phyloP scores from a whole-genome alignment of 2,329 filamentous ascomycete species.

The Fusarium caatingaense region DNA sequence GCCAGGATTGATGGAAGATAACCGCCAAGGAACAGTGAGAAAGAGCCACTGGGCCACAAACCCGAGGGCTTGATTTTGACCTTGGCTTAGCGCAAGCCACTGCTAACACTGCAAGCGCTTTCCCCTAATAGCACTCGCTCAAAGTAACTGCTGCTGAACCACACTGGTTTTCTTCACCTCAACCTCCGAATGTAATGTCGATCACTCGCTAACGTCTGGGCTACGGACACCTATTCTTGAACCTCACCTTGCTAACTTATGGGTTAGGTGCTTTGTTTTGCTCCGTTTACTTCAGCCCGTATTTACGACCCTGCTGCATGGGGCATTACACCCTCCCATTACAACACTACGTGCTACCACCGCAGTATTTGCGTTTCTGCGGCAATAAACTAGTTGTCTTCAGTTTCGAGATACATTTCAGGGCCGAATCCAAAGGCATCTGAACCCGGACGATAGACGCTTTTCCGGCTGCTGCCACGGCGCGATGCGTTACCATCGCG shows the following conservation, averaged over 20 bases:
- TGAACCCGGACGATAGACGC: slow-evolving; percentile 6
- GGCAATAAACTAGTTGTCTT: not conserved
- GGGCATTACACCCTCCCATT: slow-evolving; percentile 11
- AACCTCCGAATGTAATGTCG: slow-evolving; percentile 30
- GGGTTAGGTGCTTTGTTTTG: slow-evolving; percentile 3
- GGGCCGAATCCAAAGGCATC: not conserved
- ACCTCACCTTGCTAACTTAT: slow-evolving; percentile 15
- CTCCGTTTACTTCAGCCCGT: slow-evolving; percentile 14
- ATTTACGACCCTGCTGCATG: slow-evolving; percentile 1
- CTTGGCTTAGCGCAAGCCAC: slow-evolving; percentile 27
- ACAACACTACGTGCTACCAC: slow-evolving; percentile 2
- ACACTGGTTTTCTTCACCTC: slow-evolving; percentile 14
- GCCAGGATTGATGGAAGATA: slow-evolving; percentile 21
- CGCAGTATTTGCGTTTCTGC: not conserved
- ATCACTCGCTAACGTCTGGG: slow-evolving; percentile 14
- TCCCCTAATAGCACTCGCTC: slow-evolving; percentile 13
- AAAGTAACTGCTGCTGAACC: not conserved
- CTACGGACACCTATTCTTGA: slow-evolving; percentile 3
- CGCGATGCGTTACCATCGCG: not conserved
- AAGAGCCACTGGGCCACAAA: slow-evolving; percentile 1
- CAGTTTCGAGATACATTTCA: not conserved
- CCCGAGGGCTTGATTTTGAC: slow-evolving; percentile 22
- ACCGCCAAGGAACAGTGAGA: slow-evolving; percentile 24
- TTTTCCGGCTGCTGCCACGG: slow-evolving; percentile 18
- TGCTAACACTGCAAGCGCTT: slow-evolving; percentile 7